Evolutionary conservation across 2,329 filamentous ascomycete genomes (phyloP).

Genomic region (Torrubiellomyces zombiae): DNA sequence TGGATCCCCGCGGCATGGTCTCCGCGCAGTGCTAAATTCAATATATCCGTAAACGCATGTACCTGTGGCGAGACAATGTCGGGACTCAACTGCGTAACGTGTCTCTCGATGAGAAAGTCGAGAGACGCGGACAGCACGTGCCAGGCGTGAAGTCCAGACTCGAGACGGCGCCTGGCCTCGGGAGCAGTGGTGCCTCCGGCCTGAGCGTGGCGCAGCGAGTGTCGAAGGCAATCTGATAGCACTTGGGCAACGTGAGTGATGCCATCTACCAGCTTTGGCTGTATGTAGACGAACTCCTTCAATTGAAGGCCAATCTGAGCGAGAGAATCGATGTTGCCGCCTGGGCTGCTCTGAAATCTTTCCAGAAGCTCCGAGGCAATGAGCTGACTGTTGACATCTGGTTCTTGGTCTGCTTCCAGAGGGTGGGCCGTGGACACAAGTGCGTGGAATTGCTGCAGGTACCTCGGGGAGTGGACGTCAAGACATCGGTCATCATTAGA

Average conservation of each 20-base stretch:
- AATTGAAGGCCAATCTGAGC: conserved; percentile 24
- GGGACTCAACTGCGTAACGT: conserved; percentile 30
- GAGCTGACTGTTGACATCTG: no score
- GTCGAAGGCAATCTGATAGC: conserved; percentile 15
- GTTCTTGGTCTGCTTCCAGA: no score
- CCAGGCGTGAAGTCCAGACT: conserved; percentile 26
- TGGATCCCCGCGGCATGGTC: conserved; percentile 19
- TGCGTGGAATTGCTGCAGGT: conserved; percentile 26
- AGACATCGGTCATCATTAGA: conserved; percentile 6
- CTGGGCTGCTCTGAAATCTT: conserved; percentile 23
- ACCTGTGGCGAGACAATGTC: conserved; percentile 26
- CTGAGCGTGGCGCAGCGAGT: conserved; percentile 10
- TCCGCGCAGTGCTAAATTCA: conserved; percentile 22
- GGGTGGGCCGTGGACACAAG: conserved; percentile 10
- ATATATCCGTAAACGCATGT: conserved; percentile 24
- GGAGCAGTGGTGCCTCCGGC: conserved; percentile 6
- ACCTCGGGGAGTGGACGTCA: conserved; percentile 16
- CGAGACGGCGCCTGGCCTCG: conserved; percentile 17
- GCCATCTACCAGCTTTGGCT: conserved; percentile 29
- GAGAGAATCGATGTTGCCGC: conserved; percentile 26
- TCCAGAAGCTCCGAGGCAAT: no score
- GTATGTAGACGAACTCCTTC: conserved; percentile 21
- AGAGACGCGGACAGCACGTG: conserved; percentile 24
- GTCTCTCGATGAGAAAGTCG: conserved; percentile 34
- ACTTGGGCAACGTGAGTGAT: conserved; percentile 21